Percentiles rank a stretch among this genome's conserved stretches.
phyloP scores from a whole-genome alignment of 2,329 filamentous ascomycete species.

The Paraphoma chrysanthemicola region DNA sequence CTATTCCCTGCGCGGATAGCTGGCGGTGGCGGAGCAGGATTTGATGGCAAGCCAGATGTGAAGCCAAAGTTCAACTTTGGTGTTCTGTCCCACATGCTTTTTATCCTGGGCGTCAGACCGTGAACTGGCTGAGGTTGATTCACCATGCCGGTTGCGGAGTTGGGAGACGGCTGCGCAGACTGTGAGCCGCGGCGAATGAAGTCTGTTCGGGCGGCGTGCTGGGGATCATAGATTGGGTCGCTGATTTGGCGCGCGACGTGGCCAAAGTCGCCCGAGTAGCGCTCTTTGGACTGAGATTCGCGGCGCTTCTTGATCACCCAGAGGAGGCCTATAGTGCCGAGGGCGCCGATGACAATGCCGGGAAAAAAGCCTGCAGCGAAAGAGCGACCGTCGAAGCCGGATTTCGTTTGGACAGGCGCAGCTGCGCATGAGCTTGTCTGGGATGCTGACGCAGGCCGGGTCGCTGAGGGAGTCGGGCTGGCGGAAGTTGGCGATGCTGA shows the following conservation, averaged over 20 bases:
- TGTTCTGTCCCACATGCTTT: slow-evolving; percentile 45
- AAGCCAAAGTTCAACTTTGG: slow-evolving; percentile 42
- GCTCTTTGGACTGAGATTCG: slow-evolving; percentile 32
- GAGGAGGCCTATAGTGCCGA: slow-evolving; percentile 37
- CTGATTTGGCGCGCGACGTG: slow-evolving; percentile 47
- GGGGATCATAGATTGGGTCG: slow-evolving; percentile 49
- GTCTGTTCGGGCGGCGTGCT: slow-evolving; percentile 43
- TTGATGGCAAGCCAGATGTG: slow-evolving; percentile 24
- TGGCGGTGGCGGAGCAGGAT: slow-evolving; percentile 28
- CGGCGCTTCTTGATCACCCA: slow-evolving; percentile 46
- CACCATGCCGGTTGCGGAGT: slow-evolving; percentile 34
- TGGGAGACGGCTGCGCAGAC: slow-evolving; percentile 32
- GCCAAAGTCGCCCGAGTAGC: slow-evolving; percentile 48
- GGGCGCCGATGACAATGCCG: slow-evolving; percentile 44
- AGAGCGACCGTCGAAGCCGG: slow-evolving; percentile 42
- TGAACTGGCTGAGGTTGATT: slow-evolving; percentile 18
- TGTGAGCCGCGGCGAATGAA: slow-evolving; percentile 43
- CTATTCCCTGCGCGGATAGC: slow-evolving; percentile 37
- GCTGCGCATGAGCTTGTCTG: slow-evolving; percentile 34
- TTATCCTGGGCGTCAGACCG: slow-evolving; percentile 41
- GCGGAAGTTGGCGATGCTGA: slow-evolving; percentile 26
- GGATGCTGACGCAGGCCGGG: slow-evolving; percentile 37
- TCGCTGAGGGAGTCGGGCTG: slow-evolving; percentile 32
- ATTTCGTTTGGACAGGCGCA: slow-evolving; percentile 19
- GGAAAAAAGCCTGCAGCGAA: slow-evolving; percentile 49